Base-by-base conservation (phyloP, 176 grass and related monocot genomes). In the Metroxylon sagu region DNA sequence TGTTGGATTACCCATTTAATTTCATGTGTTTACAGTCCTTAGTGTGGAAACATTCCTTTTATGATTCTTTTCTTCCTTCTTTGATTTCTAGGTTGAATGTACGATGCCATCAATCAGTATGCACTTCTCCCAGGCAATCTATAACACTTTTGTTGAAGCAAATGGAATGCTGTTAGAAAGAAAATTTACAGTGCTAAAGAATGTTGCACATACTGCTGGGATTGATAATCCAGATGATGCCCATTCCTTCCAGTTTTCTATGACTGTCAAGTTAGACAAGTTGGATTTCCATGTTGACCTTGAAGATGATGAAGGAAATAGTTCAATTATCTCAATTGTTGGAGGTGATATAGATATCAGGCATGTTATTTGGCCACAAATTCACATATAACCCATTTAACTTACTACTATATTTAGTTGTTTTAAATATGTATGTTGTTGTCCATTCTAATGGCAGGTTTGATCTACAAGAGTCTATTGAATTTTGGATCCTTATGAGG, bases 61-160 rank as follows among this genome's bases (percentile, higher is more conserved):
- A 39, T 12, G 2, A 12, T 39, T 39, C 7, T 39, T 0, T 39
- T 2, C 35, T 12, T 6, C 1, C 35, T 8, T 39, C 59, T 48
- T 79, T 29, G 71, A 59, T 79, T 77, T 30, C 55, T 68, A 96
- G 92, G 92, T 81, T 63, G 62, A 68, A 67, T 77, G 66, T 57
- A 50, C 68, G 66, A 73, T 96, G 49, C 80, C 77, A 75, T 79
- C 52, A 71, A 62, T 79, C 48, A 54, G 74, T 26, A 72, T 90
- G 49, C 76, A 84, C 66, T 79, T 90, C 66, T 85, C 80, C 19
- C 66, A 70, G 65, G 79, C 59, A 75, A 79, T 96, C 61, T 79
- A 87, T 72, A 51, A 50, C 61, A 77, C 75, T 67, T 70, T 96
- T 70, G 50, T 71, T 69, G 77, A 68, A 76, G 68, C 76, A 43